Evolutionary conservation across 1,284 basidiomycete species (phyloP).

Genomic region (Microbotryomycetes sp.): DNA sequence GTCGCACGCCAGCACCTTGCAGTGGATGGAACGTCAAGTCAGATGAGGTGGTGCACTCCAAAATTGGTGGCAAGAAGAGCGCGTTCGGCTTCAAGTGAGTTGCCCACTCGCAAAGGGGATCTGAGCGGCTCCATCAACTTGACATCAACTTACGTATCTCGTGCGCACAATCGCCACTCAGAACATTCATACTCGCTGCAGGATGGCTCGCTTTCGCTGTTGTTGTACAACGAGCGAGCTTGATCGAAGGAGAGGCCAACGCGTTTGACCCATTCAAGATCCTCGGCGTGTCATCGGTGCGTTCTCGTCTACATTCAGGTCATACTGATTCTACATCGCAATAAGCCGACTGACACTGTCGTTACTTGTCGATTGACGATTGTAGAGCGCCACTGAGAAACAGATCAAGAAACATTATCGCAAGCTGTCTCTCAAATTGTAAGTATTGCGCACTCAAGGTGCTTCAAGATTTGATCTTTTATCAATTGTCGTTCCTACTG

Average conservation of each 20-base stretch:
- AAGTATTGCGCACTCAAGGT: constrained; percentile 40
- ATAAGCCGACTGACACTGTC: not conserved
- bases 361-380: not conserved
- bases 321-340: not conserved
- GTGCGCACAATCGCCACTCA: not conserved
- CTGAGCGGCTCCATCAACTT: not conserved
- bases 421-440: constrained; percentile 85
- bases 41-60: constrained; percentile 15
- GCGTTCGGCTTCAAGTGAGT: not conserved
- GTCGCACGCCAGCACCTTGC: constrained; percentile 30
- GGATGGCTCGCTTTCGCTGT: constrained; percentile 45
- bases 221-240: constrained; percentile 31
- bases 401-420: constrained; percentile 96
- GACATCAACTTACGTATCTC: not conserved
- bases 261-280: constrained; percentile 95
- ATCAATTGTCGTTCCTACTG: constrained; percentile 4
- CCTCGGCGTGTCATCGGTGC: constrained; percentile 68
- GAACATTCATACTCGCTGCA: constrained; percentile 40
- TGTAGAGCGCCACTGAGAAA: constrained; percentile 65
- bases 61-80: not conserved
- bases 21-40: constrained; percentile 36
- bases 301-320: constrained; percentile 25
- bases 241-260: constrained; percentile 51
- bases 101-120: constrained; percentile 2
- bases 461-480: not conserved